Evolutionary conservation across 2,329 filamentous ascomycete genomes (phyloP), one percentile per base, ranked within the genome.

Genomic region (Penicillium brevicompactum): DNA sequence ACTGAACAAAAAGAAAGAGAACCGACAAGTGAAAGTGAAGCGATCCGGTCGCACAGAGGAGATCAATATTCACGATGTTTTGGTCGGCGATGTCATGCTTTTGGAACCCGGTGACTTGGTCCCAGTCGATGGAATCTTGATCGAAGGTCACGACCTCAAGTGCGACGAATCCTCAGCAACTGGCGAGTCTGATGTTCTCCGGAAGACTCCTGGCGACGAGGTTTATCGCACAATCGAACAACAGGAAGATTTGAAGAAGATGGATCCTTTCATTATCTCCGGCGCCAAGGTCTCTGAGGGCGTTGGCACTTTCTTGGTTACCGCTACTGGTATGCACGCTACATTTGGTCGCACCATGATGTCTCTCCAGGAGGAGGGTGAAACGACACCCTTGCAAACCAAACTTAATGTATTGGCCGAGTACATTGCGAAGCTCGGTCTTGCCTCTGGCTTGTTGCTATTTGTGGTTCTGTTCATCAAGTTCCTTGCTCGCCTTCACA

Each of bases 391-490:
- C 3, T 73, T 93, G 7, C 90, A 93, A 70, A 86, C 83, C 2
- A 92, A 92, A 72, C 78, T 93, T 55, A 91, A 92, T 61, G 80
- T 86, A 4, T 79, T 93, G 16, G 90, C 90, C 6, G 89, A 91
- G 65, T 89, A 91, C 66, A 91, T 93, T 64, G 87, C 87, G n/a
- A 89, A 89, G 67, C 80, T 89, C 41, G 87, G 87, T 74, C 85
- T 87, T 62, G 84, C 84, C 57, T 87, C 90, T 45, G 90, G 89
- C 51, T 75, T 90, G 14, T 74, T 92, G 9, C 80, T 93, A n/a
- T 93, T 93, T 67, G 77, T 91, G 47, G 88, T 92, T 6, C 78
- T 92, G 7, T 85, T 92, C 65, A 91, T 92, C 78, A 88, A 90
- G 64, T 93, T 92, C 68, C 72, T 89, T 21, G 88, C 83, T 30